Conservation (phyloP, 805 yeast species). For the Suhomyces sp. region DNA sequence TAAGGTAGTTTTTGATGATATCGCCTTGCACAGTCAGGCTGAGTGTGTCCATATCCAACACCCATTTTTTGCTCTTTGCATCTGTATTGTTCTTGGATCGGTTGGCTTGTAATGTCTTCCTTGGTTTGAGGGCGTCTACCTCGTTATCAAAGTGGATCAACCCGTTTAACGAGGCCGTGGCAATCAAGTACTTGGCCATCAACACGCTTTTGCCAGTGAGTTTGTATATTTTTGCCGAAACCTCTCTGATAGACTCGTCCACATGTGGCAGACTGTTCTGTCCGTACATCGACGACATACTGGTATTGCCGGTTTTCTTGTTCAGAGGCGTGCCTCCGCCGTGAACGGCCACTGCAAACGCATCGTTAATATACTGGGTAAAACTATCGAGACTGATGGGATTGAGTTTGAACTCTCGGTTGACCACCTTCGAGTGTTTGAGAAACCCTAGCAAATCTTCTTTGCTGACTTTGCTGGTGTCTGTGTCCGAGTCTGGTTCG, state of each 20-base stretch:
- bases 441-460: constrained; percentile 3
- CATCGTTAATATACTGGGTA: neutral
- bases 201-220: neutral
- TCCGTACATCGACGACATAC: constrained; percentile 2
- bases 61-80: neutral
- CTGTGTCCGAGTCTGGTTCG: neutral
- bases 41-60: neutral
- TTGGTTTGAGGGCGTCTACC: too few species aligned
- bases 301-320: neutral
- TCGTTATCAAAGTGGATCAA: neutral
- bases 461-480: neutral
- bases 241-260: neutral
- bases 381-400: neutral
- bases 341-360: neutral
- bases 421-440: neutral
- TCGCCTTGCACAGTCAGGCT: too few species aligned
- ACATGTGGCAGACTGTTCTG: neutral
- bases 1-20: neutral
- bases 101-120: neutral
- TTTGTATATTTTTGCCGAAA: neutral
- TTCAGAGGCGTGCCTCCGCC: neutral
- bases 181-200: neutral
- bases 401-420: neutral
- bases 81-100: neutral
- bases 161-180: neutral